Conservation (phyloP, 164 flowering plant species). For the Chimonanthus salicifolius region DNA sequence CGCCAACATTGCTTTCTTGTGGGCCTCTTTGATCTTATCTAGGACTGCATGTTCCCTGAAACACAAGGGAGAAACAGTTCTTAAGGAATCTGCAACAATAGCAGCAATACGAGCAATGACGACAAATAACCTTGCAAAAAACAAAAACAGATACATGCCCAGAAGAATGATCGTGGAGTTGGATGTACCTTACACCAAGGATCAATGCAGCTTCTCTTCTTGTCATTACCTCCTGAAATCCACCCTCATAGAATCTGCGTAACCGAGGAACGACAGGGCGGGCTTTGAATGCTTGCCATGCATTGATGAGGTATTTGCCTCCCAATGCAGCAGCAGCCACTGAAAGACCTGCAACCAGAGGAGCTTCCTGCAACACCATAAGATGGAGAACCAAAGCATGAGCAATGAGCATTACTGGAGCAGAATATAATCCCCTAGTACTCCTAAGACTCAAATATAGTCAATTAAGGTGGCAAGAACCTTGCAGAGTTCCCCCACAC, state of each 20-base stretch:
- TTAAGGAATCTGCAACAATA: no score
- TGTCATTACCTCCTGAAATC: constrained; percentile 25
- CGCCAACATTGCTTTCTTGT: constrained; percentile 39
- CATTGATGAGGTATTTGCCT: constrained; percentile 19
- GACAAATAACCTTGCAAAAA: background rate
- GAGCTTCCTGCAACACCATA: constrained; percentile 12
- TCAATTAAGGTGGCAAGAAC: no score
- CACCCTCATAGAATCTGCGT: constrained; percentile 29
- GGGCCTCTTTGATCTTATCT: constrained; percentile 49
- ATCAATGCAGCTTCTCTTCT: constrained; percentile 33
- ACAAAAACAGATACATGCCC: background rate
- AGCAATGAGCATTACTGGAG: no score
- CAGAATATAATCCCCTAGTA: no score
- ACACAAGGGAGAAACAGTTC: background rate
- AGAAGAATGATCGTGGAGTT: background rate
- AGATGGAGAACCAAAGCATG: no score
- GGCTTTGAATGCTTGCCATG: constrained; percentile 28
- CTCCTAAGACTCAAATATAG: no score
- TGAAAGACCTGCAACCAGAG: constrained; percentile 20
- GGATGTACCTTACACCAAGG: constrained; percentile 24
- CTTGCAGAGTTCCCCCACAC: no score
- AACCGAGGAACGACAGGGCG: constrained; percentile 17
- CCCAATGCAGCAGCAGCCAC: constrained; percentile 34
- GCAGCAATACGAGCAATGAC: no score
- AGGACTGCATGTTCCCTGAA: constrained; percentile 27